Evolutionary conservation across 2,329 filamentous ascomycete species (phyloP), one percentile per base, ranked within the genome.

Genomic region (Cladosporium halotolerans): DNA sequence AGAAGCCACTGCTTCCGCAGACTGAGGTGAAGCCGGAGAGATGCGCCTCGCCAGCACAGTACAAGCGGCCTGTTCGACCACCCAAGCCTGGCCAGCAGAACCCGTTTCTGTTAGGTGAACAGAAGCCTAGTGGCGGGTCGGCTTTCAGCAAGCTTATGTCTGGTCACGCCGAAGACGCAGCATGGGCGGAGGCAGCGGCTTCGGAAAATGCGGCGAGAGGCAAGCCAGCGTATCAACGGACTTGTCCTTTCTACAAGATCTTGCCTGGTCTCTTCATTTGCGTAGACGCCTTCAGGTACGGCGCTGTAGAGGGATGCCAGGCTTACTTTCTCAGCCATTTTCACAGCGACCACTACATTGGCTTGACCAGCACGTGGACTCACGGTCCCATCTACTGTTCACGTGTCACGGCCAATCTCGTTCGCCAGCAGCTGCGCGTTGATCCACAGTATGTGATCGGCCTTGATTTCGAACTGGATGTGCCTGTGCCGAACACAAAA

Each of bases 251-350:
- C 64, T 99, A 99, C 76, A 99, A 99, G 70, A 96, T 97, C 58
- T 85, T 99, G 73, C 91, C 92, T 0, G 90, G 89, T 0, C 86
- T 96, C 63, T 89, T 80, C 58, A 95, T 97, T 50, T 95, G 89
- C 54, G 93, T 99, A 0, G 93, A 99, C 70, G 93, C 93, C 0
- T 96, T 99, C 65, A 84, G 92, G 16, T 99, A 97, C 65, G 93
- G 93, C 2, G 89, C 91, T 3, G 89, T 99, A 0, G 80, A 95
- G 66, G 91, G 89, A 0, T 96, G 91, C 68, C 86, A 88, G 51
- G 93, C 92, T 1, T 99, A 99, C 67, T 99, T 99, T 61, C 79
- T 99, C 9, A 96, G 91, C 62, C 93, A 99, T 67, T 99, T 97
- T 61, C 93, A 99, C 70, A 96, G 90, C 64, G 93, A 99, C 67